Evolutionary conservation across 805 yeast genomes (phyloP).

Genomic region (Myxozyma udenii): DNA sequence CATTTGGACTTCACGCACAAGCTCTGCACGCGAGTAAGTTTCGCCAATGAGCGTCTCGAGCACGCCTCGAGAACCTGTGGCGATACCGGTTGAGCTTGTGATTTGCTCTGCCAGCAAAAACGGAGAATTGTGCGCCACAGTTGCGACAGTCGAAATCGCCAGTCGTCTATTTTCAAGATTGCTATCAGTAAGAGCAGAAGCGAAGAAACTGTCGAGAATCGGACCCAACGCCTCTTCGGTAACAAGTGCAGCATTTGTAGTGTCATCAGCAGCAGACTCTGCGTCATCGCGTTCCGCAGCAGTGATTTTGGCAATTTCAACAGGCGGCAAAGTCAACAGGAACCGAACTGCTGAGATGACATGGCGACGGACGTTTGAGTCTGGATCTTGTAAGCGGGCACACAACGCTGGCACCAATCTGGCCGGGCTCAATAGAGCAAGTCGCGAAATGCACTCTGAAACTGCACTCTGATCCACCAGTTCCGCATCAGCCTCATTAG

Average conservation of each 20-base stretch:
- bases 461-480: constrained; percentile 12
- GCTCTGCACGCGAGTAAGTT: constrained; percentile 52
- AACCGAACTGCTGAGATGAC: constrained; percentile 42
- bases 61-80: constrained; percentile 41
- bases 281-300: constrained; percentile 18
- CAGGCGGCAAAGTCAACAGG: constrained; percentile 39
- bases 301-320: too few relatives aligned
- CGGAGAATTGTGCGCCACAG: constrained; percentile 59
- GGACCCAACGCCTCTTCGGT: constrained; percentile 30
- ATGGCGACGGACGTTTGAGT: constrained; percentile 31
- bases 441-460: constrained; percentile 26
- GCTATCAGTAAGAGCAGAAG: constrained; percentile 37
- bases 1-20: constrained; percentile 66
- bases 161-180: constrained; percentile 57
- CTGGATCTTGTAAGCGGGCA: constrained; percentile 31
- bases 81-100: constrained; percentile 40
- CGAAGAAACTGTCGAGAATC: constrained; percentile 33
- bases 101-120: constrained; percentile 39
- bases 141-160: constrained; percentile 56
- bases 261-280: constrained; percentile 23
- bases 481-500: not conserved
- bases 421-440: constrained; percentile 36
- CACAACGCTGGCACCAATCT: constrained; percentile 37
- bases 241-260: constrained; percentile 10
- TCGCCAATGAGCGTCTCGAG: constrained; percentile 55